These are phyloP conservation scores for Venturia asperata DNA, from an alignment of 2,329 filamentous ascomycete species.

Conservation along the genomic window DNA sequence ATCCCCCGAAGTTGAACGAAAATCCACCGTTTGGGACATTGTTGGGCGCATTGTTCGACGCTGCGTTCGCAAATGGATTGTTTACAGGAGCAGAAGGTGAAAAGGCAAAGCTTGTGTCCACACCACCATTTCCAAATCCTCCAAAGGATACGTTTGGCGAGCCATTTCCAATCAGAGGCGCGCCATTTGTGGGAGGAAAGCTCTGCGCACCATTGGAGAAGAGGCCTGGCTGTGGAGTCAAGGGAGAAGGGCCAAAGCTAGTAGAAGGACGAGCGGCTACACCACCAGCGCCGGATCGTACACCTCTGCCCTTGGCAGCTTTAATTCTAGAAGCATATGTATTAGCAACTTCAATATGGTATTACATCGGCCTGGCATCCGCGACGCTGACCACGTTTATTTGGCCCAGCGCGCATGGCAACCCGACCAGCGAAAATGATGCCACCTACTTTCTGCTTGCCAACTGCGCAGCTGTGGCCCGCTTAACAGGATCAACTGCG, in stretches of 20 bases:
- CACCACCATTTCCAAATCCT: constrained; percentile 16
- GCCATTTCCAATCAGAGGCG: constrained; percentile 3
- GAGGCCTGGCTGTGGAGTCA: neutral
- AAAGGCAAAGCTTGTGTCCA: constrained; percentile 13
- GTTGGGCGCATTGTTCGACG: neutral
- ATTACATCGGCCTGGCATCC: neutral
- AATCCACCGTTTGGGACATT: constrained; percentile 2
- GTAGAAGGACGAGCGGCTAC: neutral
- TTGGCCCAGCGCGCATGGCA: constrained; percentile 7
- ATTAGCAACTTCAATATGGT: neutral
- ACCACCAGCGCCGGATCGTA: neutral
- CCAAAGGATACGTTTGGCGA: constrained; percentile 16
- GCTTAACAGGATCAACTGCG: neutral
- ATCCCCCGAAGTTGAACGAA: constrained; percentile 15
- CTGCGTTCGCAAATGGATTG: constrained; percentile 17
- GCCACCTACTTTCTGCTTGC: constrained; percentile 19
- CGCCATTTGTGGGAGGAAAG: constrained; percentile 18
- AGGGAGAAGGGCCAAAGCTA: neutral
- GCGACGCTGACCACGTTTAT: constrained; percentile 6
- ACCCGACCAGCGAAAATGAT: neutral
- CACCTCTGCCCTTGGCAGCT: constrained; percentile 7
- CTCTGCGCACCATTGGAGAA: constrained; percentile 13
- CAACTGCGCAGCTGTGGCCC: constrained; percentile 19
- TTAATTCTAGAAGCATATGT: neutral
- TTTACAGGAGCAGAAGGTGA: constrained; percentile 4